phyloP scores from a whole-genome alignment of 306 rosid genomes.

The Acacia crassicarpa region DNA sequence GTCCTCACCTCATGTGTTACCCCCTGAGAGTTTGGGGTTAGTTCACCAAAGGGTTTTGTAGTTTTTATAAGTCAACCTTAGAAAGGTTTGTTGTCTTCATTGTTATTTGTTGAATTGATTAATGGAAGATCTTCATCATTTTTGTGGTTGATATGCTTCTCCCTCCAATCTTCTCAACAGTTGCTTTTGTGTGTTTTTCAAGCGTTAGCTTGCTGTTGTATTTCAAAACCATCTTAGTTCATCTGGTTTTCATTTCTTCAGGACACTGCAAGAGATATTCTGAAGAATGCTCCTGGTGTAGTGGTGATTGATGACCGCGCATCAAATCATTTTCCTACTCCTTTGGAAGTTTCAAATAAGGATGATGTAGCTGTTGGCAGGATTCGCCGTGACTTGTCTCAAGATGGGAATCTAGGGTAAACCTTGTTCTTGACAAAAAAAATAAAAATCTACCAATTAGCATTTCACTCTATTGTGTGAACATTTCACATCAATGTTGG shows the following conservation, averaged over 20 bases:
- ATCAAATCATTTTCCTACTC: conserved; percentile 87
- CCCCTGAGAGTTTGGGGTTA: neutral
- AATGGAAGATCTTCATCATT: neutral
- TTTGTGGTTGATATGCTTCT: neutral
- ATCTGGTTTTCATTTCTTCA: neutral
- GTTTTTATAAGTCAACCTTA: too few relatives aligned
- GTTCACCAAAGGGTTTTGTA: neutral
- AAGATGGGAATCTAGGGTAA: conserved; percentile 82
- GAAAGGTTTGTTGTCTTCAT: neutral
- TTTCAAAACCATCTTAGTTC: neutral
- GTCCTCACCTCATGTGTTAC: neutral
- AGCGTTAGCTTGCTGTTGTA: neutral
- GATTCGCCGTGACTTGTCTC: conserved; percentile 88
- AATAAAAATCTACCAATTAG: neutral
- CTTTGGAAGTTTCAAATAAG: conserved; percentile 88
- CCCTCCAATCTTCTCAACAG: neutral
- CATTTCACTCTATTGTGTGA: neutral
- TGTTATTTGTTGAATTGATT: neutral
- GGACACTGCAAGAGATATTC: conserved; percentile 3
- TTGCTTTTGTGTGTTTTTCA: neutral
- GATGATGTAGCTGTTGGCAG: conserved; percentile 97
- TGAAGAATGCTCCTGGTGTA: conserved; percentile 17
- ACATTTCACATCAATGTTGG: neutral
- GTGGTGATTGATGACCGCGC: conserved; percentile 84
- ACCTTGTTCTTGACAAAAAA: neutral